Conservation (phyloP, 805 yeast genomes). For the Lachancea sp. region DNA sequence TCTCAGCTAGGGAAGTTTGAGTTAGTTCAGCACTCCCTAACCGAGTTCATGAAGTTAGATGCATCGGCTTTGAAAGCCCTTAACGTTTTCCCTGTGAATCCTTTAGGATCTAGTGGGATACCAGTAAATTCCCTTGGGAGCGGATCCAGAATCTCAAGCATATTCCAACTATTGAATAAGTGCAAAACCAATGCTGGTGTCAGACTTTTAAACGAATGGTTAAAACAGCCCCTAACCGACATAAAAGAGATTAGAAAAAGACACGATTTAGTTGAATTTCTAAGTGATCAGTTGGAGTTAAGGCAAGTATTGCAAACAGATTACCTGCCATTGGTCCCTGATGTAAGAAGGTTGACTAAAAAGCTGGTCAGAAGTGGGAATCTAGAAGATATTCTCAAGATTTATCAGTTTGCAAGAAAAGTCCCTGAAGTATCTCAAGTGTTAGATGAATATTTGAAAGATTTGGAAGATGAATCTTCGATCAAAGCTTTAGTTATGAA, state of each 20-base stretch:
- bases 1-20: slow-evolving; percentile 48
- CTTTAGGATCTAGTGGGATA: slow-evolving; percentile 18
- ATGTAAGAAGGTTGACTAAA: slow-evolving; percentile 66
- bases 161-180: slow-evolving; percentile 78
- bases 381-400: slow-evolving; percentile 82
- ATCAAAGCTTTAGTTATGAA: slow-evolving; percentile 37
- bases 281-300: slow-evolving; percentile 63
- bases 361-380: slow-evolving; percentile 55
- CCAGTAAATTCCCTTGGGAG: slow-evolving; percentile 16
- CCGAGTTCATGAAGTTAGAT: slow-evolving; percentile 85
- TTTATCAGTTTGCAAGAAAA: slow-evolving; percentile 70
- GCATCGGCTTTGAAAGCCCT: slow-evolving; percentile 84
- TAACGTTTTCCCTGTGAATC: slow-evolving; percentile 65
- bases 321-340: slow-evolving; percentile 71
- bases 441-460: slow-evolving; percentile 40
- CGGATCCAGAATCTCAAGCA: slow-evolving; percentile 46
- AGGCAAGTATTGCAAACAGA: slow-evolving; percentile 62
- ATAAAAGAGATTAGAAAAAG: slow-evolving; percentile 53
- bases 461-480: slow-evolving; percentile 23
- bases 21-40: slow-evolving; percentile 60
- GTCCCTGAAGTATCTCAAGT: slow-evolving; percentile 62
- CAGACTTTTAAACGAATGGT: slow-evolving; percentile 84
- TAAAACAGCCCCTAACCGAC: slow-evolving; percentile 87
- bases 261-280: slow-evolving; percentile 65
- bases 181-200: slow-evolving; percentile 90